Evolutionary conservation across 2,329 filamentous ascomycete genomes (phyloP), one percentile per base, ranked within the genome.

Genomic region (Aspergillus sp.): DNA sequence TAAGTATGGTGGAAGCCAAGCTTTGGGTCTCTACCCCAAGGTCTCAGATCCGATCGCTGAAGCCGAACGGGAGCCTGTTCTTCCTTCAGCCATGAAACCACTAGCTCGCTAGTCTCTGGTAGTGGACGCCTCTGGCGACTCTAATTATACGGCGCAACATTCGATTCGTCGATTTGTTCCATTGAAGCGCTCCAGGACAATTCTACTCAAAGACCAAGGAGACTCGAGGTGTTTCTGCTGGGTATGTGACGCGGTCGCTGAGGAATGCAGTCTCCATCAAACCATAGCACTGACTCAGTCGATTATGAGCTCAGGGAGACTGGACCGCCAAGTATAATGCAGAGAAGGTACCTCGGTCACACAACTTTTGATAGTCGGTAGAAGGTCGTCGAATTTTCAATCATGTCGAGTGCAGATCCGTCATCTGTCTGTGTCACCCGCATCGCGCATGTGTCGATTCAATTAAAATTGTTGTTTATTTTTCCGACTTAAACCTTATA

Each of bases 361-460:
- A 46, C 19, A 46, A 22, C 9, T 23, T 4, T 19, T 46, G 19
- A 46, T 49, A 28, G 23, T 41, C 34, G 17, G 11, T 31, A 28
- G 11, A 43, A 13, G 11, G 8, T 22, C 51, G 19, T 25, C 13
- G 22, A 43, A 43, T 17, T 53, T 43, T 15, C 31, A 43, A 11
- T 19, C n/a, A 23, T 54, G 34, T 43, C 22, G 45, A 50, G 6
- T 43, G 51, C 41, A 15, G 45, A 50, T 51, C 47, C 48, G 57
- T 59, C 57, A 59, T 51, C 43, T 43, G 57, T 49, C 50, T 22
- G 34, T 54, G 52, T 59, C 51, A 59, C 51, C 23, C 50, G 56
- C 56, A 15, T 59, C 47, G 19, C 46, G 7, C 31, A 43, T 28
- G 30, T 50, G 34, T 15, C 23, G 25, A 41, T 15, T 48, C 5